Percentiles rank a stretch among this genome's conserved stretches.
phyloP scores from a whole-genome alignment of 2,329 filamentous ascomycete species.

The Colletotrichum limetticola region DNA sequence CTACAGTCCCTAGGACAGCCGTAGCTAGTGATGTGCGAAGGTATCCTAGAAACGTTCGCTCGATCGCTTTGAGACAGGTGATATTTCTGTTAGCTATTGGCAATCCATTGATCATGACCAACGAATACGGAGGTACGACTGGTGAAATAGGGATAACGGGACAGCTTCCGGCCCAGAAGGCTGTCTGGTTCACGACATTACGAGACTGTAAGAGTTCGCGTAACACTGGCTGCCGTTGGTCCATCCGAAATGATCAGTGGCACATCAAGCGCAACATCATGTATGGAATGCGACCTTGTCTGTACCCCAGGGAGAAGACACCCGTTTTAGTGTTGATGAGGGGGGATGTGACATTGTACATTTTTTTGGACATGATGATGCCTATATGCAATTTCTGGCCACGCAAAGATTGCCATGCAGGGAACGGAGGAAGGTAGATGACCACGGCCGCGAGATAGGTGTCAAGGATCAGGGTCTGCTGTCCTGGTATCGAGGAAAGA shows the following conservation, averaged over 20 bases:
- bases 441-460: background rate
- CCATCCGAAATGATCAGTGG: background rate
- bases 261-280: background rate
- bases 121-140: background rate
- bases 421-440: background rate
- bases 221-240: background rate
- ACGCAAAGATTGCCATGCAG: background rate
- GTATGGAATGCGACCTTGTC: background rate
- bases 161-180: background rate
- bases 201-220: background rate
- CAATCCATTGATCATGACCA: background rate
- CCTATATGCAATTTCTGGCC: background rate
- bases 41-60: slow-evolving; percentile 80
- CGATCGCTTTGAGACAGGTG: slow-evolving; percentile 64
- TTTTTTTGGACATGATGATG: background rate
- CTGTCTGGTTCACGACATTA: background rate
- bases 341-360: background rate
- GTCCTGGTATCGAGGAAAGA: background rate
- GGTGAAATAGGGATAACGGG: background rate
- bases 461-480: background rate
- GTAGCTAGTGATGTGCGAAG: slow-evolving; percentile 76
- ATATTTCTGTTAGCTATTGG: slow-evolving; percentile 30
- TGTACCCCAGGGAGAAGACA: background rate
- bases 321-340: background rate
- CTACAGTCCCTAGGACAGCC: slow-evolving; percentile 72